Conservation (phyloP, 768 basidiomycete genomes). For the Amanita pallidorosea region DNA sequence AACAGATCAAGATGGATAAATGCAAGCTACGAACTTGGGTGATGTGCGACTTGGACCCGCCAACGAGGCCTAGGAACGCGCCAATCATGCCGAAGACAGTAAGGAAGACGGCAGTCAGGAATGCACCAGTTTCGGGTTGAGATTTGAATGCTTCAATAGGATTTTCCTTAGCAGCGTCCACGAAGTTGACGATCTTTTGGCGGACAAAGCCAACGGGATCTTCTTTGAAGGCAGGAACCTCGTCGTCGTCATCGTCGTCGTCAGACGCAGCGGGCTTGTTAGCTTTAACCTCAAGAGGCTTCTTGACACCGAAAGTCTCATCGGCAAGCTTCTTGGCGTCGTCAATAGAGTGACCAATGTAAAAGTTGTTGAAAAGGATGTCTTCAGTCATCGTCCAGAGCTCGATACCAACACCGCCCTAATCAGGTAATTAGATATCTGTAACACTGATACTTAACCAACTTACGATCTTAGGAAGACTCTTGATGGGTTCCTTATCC, state of each 20-base stretch:
- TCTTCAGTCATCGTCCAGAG: conserved; percentile 99
- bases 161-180: conserved; percentile 65
- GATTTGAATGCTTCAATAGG: conserved; percentile 78
- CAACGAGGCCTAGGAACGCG: conserved; percentile 68
- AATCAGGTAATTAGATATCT: conserved; percentile 5
- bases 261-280: conserved; percentile 38
- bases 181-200: conserved; percentile 66
- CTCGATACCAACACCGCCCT: conserved; percentile 95
- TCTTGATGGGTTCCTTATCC: conserved; percentile 73
- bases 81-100: conserved; percentile 83
- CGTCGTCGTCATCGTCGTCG: conserved; percentile 39
- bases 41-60: conserved; percentile 56
- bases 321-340: conserved; percentile 77
- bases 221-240: conserved; percentile 43
- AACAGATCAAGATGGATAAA: conserved; percentile 5
- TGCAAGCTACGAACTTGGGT: conserved; percentile 42
- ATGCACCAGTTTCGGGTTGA: conserved; percentile 81
- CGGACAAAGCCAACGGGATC: conserved; percentile 79
- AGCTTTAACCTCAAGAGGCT: conserved; percentile 60
- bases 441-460: neutral
- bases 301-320: conserved; percentile 91
- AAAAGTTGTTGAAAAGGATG: conserved; percentile 90
- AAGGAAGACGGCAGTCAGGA: conserved; percentile 60
- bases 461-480: conserved; percentile 75
- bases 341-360: conserved; percentile 79